Base-by-base conservation (phyloP, 805 yeast species). In the Candida oleophila region DNA sequence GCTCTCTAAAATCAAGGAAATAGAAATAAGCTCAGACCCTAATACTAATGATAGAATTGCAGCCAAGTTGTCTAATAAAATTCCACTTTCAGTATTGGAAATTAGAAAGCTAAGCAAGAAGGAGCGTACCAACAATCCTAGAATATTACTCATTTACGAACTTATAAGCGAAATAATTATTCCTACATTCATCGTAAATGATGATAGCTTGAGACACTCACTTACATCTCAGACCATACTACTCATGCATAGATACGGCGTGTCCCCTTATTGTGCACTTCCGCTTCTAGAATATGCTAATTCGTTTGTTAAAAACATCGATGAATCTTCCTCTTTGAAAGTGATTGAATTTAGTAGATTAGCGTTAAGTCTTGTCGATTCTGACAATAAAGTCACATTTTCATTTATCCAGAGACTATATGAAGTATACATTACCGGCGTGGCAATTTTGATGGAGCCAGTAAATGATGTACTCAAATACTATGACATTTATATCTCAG, bases 361-460 rank as follows among this genome's bases (percentile, higher is more conserved):
- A 16, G 77, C 78, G 1, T 56, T 76, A 30, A 54, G 55, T 11
- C 52, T 76, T 3, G 55, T 74, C n/a, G 68, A 63, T 12, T 39
- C 61, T 18, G 68, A 59, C 22, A 57, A 64, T 2, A 61, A 64
- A 2, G 59, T 69, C 1, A 61, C 72, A 5, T 54, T 68, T 18
- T 66, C 67, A 42, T 59, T 66, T 41, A 65, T 67, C 33, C 68
- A 68, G 46, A 56, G 55, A 20, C 66, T 76, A 7, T 74, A 75
- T 49, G 74, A 73, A 50, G 52, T 64, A 22, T 78, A 77, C 49
- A 63, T 72, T 30, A 53, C 64, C 19, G 61, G 73, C 3, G 49
- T 77, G 49, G 82, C 78, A 2, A 55, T 64, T 3, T 69, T 65
- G 44, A 55, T 70, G 18, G 78, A 75, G 41, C 76, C 81, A 1